Percentiles rank a stretch among this genome's conserved stretches.
phyloP scores from a whole-genome alignment of 2,329 filamentous ascomycete genomes.

The Diplodia scrobiculata region DNA sequence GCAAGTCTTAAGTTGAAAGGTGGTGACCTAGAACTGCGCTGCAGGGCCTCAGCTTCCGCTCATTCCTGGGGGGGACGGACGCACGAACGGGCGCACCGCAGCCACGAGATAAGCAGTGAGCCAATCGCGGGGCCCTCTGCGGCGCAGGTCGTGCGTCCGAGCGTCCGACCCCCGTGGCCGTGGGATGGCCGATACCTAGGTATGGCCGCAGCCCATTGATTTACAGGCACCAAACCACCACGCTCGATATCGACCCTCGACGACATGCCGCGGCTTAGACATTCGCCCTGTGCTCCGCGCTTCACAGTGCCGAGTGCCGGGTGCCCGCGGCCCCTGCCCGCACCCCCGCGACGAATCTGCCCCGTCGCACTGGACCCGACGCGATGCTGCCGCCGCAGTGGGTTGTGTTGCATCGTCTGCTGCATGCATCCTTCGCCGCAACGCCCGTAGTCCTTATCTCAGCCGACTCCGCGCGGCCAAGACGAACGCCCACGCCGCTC shows the following conservation, averaged over 20 bases:
- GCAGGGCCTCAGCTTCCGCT: neutral
- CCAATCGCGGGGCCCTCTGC: slow-evolving; percentile 14
- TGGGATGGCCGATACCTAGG: slow-evolving; percentile 34
- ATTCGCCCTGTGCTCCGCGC: neutral
- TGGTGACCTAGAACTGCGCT: neutral
- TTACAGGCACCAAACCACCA: slow-evolving; percentile 18
- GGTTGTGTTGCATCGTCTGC: slow-evolving; percentile 14
- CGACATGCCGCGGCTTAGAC: neutral
- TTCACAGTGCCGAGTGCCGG: no score
- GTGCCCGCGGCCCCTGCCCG: neutral
- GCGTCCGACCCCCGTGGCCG: slow-evolving; percentile 34
- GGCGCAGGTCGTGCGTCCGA: slow-evolving; percentile 33
- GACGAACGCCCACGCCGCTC: slow-evolving; percentile 15
- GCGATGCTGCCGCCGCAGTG: neutral
- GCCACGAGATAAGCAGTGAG: slow-evolving; percentile 25
- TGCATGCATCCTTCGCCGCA: slow-evolving; percentile 27
- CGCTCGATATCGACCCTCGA: slow-evolving; percentile 1
- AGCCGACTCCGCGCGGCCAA: slow-evolving; percentile 20
- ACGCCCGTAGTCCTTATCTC: slow-evolving; percentile 17
- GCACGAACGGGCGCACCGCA: slow-evolving; percentile 15
- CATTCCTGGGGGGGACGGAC: neutral
- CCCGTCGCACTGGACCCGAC: slow-evolving; percentile 3
- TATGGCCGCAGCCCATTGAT: neutral
- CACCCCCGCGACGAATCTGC: slow-evolving; percentile 5
- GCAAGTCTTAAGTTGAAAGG: slow-evolving; percentile 15